phyloP scores from a whole-genome alignment of 306 rosid species.

The Notholithocarpus densiflorus region DNA sequence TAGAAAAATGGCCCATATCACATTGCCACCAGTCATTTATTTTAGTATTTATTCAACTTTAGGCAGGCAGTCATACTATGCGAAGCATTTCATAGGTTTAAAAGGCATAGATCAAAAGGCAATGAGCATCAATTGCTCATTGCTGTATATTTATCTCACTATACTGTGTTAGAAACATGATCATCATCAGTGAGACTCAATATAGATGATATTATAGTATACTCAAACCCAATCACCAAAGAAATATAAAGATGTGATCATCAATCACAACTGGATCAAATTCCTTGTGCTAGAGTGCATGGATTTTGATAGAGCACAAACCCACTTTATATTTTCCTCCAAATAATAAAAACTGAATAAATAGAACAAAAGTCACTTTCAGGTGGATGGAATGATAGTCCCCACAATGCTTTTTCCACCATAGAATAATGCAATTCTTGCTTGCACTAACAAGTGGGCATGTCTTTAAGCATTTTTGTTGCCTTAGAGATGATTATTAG shows the following conservation, averaged over 20 bases:
- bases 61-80: not conserved
- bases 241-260: no score
- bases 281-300: not conserved
- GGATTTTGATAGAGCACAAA: not conserved
- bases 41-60: not conserved
- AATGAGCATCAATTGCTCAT: not conserved
- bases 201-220: no score
- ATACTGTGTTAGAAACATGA: no score
- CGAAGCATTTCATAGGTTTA: not conserved
- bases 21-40: not conserved
- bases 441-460: slow-evolving; percentile 38
- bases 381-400: slow-evolving; percentile 38
- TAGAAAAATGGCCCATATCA: not conserved
- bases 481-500: slow-evolving; percentile 23
- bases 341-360: not conserved
- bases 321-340: not conserved
- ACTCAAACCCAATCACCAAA: no score
- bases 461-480: slow-evolving; percentile 32
- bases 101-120: not conserved
- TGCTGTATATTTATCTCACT: not conserved
- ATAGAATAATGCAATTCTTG: slow-evolving; percentile 37
- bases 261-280: no score
- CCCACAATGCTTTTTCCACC: slow-evolving; percentile 50
- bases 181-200: no score
- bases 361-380: slow-evolving; percentile 22